Evolutionary conservation across 1,139 yeast species (phyloP), one percentile per base, ranked within the genome.

Genomic region (Wickerhamiella infanticola): DNA sequence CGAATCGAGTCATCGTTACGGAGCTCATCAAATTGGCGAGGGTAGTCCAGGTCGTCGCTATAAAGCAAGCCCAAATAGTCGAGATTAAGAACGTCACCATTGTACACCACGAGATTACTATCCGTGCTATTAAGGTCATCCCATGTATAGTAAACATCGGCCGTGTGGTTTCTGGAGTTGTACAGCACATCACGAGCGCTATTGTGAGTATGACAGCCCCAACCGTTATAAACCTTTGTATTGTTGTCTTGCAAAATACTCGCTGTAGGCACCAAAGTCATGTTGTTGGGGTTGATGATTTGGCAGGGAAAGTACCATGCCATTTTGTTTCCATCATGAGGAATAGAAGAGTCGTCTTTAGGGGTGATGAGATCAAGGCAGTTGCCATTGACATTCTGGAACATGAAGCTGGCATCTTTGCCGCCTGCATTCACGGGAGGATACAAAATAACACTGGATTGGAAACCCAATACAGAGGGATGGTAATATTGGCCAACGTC

Each of bases 281-380:
- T 70, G 4, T 95, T 95, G 62, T 83, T 82, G 55, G 75, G 80
- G 42, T 69, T 65, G 50, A 79, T 69, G 42, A 81, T 53, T 55
- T 78, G 77, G 66, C 98, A 90, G 3, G 98, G 97, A 81, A 86
- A 85, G 65, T 90, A 90, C 95, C 95, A 88, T 7, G 95, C 97
- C 53, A 90, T 61, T 42, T 79, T 77, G 24, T 48, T 47, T 38
- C 70, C 70, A 51, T 71, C 68, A 50, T 68, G 64, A 0, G 96
- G 96, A 49, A 88, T 86, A 0, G 79, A 55, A 56, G 84, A 74
- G 58, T 79, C 73, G 8, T 68, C 75, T 52, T 75, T 75, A 41
- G 97, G 94, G n/a, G 66, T 71, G 48, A 90, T 81, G 48, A 90
- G 68, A 27, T 79, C 81, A 61, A 77, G 79, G 65, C 98, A 90